Base-by-base conservation (phyloP, 2,329 filamentous ascomycete genomes). In the Aureobasidium subglaciale region DNA sequence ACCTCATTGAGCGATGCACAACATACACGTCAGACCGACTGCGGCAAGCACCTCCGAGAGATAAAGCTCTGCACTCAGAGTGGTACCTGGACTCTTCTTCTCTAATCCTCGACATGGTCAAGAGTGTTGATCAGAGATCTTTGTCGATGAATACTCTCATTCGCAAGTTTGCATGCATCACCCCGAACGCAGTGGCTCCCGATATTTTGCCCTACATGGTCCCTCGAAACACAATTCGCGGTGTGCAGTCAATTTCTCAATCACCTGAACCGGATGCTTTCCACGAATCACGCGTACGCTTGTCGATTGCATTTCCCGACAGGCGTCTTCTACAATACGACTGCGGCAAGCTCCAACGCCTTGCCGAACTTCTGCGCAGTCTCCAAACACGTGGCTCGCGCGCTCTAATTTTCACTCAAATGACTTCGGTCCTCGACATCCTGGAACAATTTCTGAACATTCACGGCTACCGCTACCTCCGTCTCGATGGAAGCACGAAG, bases 361-460 rank as follows among this genome's bases (percentile, higher is more conserved):
- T 99, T 15, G 93, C 95, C 65, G 85, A 85, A 59, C 79, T 99
- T 2, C 79, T 99, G 13, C 87, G 93, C 9, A 85, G 87, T 59
- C 79, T 99, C 7, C 91, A 97, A 71, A 83, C 88, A 2, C 90
- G 90, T 35, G 90, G 91, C 1, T 93, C 97, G 66, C 88, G 95
- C 7, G 93, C 90, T 9, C 78, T 99, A 49, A 99, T 99, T 68
- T 99, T 99, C 71, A 97, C 95, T 0, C 93, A 99, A 67, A 99
- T 99, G 93, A 97, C 93, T 43, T 96, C 95, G 69, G 93, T 97
- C 42, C 79, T 99, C 16, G 92, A 99, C 69, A 95, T 99, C 55
- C 79, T 99, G 2, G 93, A 99, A 70, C 90, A 93, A 63, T 99
- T 99, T 67, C 82, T 99, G 63, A 97, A 96, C 67, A 96, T 99